A percentile compares a stretch with the other conserved stretches of the same genome.
Conservation (phyloP, 805 yeast species). For the Kregervanrija delftensis region DNA sequence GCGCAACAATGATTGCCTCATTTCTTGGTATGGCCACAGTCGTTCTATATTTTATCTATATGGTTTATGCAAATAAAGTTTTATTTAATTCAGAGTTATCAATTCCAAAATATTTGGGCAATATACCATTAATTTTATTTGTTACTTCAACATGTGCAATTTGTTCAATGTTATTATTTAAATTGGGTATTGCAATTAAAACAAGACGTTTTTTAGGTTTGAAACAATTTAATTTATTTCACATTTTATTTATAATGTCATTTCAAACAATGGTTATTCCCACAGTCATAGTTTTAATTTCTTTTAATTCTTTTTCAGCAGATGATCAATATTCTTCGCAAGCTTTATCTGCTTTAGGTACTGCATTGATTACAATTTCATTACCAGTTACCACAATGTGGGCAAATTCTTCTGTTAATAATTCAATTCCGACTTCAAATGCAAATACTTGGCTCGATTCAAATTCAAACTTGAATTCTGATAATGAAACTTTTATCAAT, state of each 20-base stretch:
- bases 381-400: conserved; percentile 83
- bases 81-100: conserved; percentile 16
- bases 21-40: conserved; percentile 47
- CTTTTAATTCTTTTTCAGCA: conserved; percentile 23
- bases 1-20: conserved; percentile 32
- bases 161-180: conserved; percentile 54
- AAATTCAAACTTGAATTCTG: conserved; percentile 7
- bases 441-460: conserved; percentile 15
- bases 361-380: conserved; percentile 59
- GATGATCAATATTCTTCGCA: conserved; percentile 22
- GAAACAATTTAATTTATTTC: conserved; percentile 76
- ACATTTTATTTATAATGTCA: conserved; percentile 73
- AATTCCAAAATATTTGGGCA: conserved; percentile 33
- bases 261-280: conserved; percentile 80
- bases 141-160: conserved; percentile 61
- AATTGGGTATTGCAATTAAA: conserved; percentile 61
- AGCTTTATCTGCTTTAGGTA: conserved; percentile 44
- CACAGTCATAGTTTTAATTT: conserved; percentile 54
- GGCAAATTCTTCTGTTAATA: conserved; percentile 66
- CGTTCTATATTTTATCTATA: conserved; percentile 51
- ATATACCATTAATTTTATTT: conserved; percentile 55
- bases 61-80: conserved; percentile 36
- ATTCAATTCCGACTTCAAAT: conserved; percentile 34
- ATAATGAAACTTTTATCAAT: conserved; percentile 3
- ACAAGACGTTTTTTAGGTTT: conserved; percentile 73